phyloP scores from a whole-genome alignment of 805 yeast species.

The Kluyveromyces dobzhanskii region DNA sequence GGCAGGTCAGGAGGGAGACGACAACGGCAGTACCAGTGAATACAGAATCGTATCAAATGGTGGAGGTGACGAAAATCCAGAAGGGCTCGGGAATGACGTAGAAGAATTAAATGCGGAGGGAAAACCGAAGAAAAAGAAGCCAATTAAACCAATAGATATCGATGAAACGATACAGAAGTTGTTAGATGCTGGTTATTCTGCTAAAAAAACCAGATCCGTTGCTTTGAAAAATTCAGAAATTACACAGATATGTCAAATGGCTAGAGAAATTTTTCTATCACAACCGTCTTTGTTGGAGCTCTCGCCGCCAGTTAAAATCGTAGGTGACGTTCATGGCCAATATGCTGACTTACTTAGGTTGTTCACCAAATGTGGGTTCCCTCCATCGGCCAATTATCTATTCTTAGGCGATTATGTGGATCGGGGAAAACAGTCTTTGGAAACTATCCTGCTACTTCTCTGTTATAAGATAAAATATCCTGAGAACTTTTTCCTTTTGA shows the following conservation, averaged over 20 bases:
- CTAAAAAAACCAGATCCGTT: slow-evolving; percentile 82
- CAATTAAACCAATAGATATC: slow-evolving; percentile 40
- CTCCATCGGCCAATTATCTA: slow-evolving; percentile 86
- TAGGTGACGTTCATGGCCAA: slow-evolving; percentile 96
- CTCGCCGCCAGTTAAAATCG: slow-evolving; percentile 72
- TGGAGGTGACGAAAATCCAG: slow-evolving; percentile 4
- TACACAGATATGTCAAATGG: slow-evolving; percentile 73
- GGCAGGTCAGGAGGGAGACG: not conserved
- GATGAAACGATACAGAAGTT: slow-evolving; percentile 88
- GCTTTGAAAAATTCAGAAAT: slow-evolving; percentile 89
- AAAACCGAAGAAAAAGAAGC: slow-evolving; percentile 22
- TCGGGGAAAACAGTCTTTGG: slow-evolving; percentile 92
- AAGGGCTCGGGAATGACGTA: slow-evolving; percentile 7
- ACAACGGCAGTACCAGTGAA: not conserved
- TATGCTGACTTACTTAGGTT: slow-evolving; percentile 84
- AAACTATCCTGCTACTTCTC: slow-evolving; percentile 76
- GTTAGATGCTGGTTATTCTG: slow-evolving; percentile 92
- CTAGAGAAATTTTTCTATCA: slow-evolving; percentile 79
- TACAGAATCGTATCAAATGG: slow-evolving; percentile 6
- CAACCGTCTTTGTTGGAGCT: slow-evolving; percentile 88
- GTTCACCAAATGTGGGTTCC: slow-evolving; percentile 94
- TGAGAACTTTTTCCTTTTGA: slow-evolving; percentile 81
- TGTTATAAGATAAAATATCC: slow-evolving; percentile 96
- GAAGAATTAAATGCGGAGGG: slow-evolving; percentile 13
- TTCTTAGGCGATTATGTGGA: slow-evolving; percentile 97